phyloP scores from a whole-genome alignment of 192 early-diverging fungal species.

The Coemansia sp. region DNA sequence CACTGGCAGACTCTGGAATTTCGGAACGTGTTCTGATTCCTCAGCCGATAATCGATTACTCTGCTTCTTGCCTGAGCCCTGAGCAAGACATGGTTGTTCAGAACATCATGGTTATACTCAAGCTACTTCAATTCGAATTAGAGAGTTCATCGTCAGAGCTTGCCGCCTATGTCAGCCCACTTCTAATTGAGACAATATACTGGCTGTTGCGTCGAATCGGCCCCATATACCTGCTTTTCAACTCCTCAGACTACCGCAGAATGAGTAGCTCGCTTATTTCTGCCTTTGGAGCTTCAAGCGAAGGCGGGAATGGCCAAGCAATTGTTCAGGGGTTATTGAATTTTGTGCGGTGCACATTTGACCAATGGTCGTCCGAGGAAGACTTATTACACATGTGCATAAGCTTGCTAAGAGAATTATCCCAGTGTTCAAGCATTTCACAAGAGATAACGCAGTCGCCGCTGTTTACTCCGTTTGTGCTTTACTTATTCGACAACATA shows the following conservation, averaged over 20 bases:
- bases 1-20: slow-evolving; percentile 39
- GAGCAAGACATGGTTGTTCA: slow-evolving; percentile 41
- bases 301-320: slow-evolving; percentile 30
- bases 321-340: slow-evolving; percentile 31
- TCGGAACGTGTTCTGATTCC: slow-evolving; percentile 52
- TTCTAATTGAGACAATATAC: slow-evolving; percentile 49
- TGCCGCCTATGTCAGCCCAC: slow-evolving; percentile 34
- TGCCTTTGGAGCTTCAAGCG: slow-evolving; percentile 29
- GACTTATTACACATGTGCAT: slow-evolving; percentile 49
- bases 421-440: slow-evolving; percentile 36
- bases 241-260: slow-evolving; percentile 35
- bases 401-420: slow-evolving; percentile 35
- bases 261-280: slow-evolving; percentile 25
- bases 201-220: slow-evolving; percentile 47
- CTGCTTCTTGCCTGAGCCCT: slow-evolving; percentile 10
- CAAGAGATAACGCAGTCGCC: slow-evolving; percentile 31
- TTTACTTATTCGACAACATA: slow-evolving; percentile 36
- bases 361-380: slow-evolving; percentile 46
- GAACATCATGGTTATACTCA: slow-evolving; percentile 36
- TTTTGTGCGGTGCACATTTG: slow-evolving; percentile 37
- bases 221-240: slow-evolving; percentile 43
- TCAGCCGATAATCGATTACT: slow-evolving; percentile 27
- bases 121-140: slow-evolving; percentile 46
- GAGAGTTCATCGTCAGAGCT: slow-evolving; percentile 21
- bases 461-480: slow-evolving; percentile 34